Percentiles rank a stretch among this genome's conserved stretches.
These are phyloP conservation scores for Amanita muscaria DNA, from an alignment of 768 basidiomycete species.

Conservation along the genomic window DNA sequence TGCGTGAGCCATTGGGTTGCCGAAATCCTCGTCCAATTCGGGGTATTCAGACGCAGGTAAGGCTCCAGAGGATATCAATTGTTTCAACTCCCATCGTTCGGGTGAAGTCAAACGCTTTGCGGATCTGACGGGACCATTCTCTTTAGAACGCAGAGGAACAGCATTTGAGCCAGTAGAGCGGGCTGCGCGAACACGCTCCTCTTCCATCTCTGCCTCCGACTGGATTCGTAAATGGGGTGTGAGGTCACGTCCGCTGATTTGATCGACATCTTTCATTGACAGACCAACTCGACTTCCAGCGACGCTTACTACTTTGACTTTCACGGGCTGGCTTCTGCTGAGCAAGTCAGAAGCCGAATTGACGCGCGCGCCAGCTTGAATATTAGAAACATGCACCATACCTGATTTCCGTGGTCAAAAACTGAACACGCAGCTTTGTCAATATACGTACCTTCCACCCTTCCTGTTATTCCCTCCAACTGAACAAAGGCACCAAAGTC, in stretches of 20 bases:
- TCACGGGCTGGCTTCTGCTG: slow-evolving; percentile 75
- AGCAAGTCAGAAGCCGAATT: slow-evolving; percentile 85
- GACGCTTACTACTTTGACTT: slow-evolving; percentile 94
- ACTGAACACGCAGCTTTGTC: slow-evolving; percentile 5
- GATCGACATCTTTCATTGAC: slow-evolving; percentile 98
- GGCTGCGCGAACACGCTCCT: slow-evolving; percentile 56
- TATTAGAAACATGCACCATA: slow-evolving; percentile 95
- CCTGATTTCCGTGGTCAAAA: slow-evolving; percentile 37
- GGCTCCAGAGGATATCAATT: slow-evolving; percentile 92
- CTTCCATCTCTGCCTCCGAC: slow-evolving; percentile 88
- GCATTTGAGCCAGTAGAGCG: slow-evolving; percentile 81
- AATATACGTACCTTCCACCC: slow-evolving; percentile 69
- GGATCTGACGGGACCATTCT: slow-evolving; percentile 53
- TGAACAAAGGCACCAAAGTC: slow-evolving; percentile 96
- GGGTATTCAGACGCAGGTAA: slow-evolving; percentile 91
- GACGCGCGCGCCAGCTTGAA: slow-evolving; percentile 76
- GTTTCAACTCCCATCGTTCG: slow-evolving; percentile 99
- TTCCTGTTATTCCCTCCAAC: slow-evolving; percentile 77
- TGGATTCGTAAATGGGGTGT: slow-evolving; percentile 93
- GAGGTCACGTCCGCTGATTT: slow-evolving; percentile 79
- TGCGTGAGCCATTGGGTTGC: slow-evolving; percentile 63
- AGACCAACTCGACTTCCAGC: slow-evolving; percentile 75
- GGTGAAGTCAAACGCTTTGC: slow-evolving; percentile 91
- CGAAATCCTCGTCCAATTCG: slow-evolving; percentile 82
- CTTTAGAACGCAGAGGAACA: slow-evolving; percentile 57